A percentile compares a stretch with the other conserved stretches of the same genome.
These are phyloP conservation scores for Fusarium guadeloupense DNA, from an alignment of 2,329 filamentous ascomycete species.

Conservation along the genomic window DNA sequence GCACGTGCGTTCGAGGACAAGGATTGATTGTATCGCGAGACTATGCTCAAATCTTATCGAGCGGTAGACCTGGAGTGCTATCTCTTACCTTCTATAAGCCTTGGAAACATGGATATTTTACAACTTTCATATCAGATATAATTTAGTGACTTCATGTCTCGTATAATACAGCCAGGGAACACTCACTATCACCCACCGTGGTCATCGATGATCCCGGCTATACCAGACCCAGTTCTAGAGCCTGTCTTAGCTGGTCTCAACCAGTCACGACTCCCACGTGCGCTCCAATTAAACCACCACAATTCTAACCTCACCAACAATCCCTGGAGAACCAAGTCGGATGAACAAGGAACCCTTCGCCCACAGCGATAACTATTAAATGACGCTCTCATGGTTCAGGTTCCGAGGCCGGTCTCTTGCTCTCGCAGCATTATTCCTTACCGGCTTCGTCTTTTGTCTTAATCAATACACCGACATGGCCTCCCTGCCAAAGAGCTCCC, in stretches of 20 bases:
- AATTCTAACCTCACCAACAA: conserved; percentile 10
- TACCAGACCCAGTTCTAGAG: background rate
- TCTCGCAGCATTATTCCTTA: conserved; percentile 7
- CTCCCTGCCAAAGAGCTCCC: conserved; percentile 9
- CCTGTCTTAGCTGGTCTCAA: conserved; percentile 2
- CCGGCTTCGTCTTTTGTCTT: conserved; percentile 7
- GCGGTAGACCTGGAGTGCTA: too few relatives aligned
- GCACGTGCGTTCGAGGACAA: too few relatives aligned
- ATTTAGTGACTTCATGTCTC: background rate
- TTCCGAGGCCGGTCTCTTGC: conserved; percentile 4
- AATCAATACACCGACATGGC: conserved; percentile 27
- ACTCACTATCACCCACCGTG: background rate
- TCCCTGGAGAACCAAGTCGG: background rate
- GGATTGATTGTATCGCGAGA: too few relatives aligned
- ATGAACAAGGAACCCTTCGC: background rate
- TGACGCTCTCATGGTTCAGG: conserved; percentile 23
- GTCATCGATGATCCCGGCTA: background rate
- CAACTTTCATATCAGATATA: too few relatives aligned
- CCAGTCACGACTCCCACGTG: conserved; percentile 32
- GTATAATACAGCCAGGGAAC: background rate
- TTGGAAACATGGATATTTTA: too few relatives aligned
- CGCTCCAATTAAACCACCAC: conserved; percentile 24
- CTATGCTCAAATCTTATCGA: too few relatives aligned
- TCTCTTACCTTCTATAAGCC: too few relatives aligned
- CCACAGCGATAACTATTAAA: background rate